These are phyloP conservation scores for Ophiostoma quercus DNA, from an alignment of 2,329 filamentous ascomycete genomes.

Conservation along the genomic window DNA sequence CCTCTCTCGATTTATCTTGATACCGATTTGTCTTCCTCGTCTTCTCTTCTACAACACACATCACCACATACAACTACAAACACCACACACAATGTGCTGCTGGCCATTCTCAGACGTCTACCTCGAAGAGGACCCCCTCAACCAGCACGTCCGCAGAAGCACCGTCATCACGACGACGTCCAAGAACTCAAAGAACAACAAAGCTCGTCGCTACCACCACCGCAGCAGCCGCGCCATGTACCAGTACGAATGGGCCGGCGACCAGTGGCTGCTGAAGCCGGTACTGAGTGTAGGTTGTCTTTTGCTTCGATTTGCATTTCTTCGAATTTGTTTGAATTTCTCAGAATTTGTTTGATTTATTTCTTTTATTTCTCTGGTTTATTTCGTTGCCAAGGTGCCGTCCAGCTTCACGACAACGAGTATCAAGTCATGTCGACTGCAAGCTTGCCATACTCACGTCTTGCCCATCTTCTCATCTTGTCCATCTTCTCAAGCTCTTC, in stretches of 20 bases:
- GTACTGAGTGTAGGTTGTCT: conserved; percentile 34
- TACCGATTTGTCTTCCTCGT: background rate
- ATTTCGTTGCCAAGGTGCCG: no score
- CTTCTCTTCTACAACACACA: background rate
- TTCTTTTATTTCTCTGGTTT: no score
- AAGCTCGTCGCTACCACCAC: background rate
- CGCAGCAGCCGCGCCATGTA: conserved; percentile 26
- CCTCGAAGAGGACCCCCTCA: conserved; percentile 30
- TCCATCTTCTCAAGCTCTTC: no score
- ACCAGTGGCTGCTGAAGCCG: conserved; percentile 36
- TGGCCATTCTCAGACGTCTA: conserved; percentile 37
- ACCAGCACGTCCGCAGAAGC: conserved; percentile 28
- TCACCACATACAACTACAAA: background rate
- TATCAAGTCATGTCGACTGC: no score
- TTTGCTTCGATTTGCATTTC: background rate
- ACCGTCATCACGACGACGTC: conserved; percentile 25
- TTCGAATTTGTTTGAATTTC: background rate
- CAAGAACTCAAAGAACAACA: conserved; percentile 27
- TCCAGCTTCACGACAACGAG: no score
- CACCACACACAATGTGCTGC: conserved; percentile 43
- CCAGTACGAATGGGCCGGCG: conserved; percentile 42
- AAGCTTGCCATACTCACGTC: no score
- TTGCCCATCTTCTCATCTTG: no score
- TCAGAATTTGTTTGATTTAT: no score
- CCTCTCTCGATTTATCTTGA: background rate